These are phyloP conservation scores for Chalara sp. DNA, from an alignment of 2,329 filamentous ascomycete genomes.

Conservation along the genomic window DNA sequence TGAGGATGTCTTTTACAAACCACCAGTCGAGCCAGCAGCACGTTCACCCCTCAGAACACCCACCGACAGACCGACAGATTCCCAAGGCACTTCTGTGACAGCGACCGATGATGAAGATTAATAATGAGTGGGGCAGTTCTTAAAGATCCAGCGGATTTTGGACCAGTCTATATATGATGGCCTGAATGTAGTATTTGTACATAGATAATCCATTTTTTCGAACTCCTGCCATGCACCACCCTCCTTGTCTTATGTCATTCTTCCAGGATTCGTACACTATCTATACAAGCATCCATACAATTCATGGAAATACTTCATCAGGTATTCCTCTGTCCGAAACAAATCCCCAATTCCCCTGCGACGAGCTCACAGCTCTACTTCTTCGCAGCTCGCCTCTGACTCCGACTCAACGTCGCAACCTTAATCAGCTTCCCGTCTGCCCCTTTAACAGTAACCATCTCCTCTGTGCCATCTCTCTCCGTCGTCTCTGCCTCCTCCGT, in stretches of 20 bases:
- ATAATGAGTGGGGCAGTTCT: conserved; percentile 2
- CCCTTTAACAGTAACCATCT: conserved; percentile 8
- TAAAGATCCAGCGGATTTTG: too few species aligned
- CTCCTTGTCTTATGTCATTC: too few species aligned
- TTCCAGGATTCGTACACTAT: too few species aligned
- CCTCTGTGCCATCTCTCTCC: conserved; percentile 3
- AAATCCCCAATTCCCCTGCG: too few species aligned
- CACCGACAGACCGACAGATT: conserved; percentile 17
- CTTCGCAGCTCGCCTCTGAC: too few species aligned
- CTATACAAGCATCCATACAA: too few species aligned
- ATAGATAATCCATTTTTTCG: conserved; percentile 20
- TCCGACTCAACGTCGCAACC: background rate
- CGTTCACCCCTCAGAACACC: conserved; percentile 45
- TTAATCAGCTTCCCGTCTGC: conserved; percentile 5
- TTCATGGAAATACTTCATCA: too few species aligned
- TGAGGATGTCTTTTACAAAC: conserved; percentile 59
- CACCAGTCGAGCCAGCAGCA: conserved; percentile 46
- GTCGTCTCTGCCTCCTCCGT: conserved; percentile 1
- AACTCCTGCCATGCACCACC: background rate
- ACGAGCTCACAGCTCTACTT: too few species aligned
- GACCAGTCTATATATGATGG: too few species aligned
- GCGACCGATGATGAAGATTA: conserved; percentile 22
- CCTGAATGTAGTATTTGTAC: conserved; percentile 21
- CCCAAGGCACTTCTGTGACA: conserved; percentile 11
- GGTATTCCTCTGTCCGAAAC: too few species aligned